Base-by-base conservation (phyloP, 2,329 filamentous ascomycete species). In the Anthostomella pinea region DNA sequence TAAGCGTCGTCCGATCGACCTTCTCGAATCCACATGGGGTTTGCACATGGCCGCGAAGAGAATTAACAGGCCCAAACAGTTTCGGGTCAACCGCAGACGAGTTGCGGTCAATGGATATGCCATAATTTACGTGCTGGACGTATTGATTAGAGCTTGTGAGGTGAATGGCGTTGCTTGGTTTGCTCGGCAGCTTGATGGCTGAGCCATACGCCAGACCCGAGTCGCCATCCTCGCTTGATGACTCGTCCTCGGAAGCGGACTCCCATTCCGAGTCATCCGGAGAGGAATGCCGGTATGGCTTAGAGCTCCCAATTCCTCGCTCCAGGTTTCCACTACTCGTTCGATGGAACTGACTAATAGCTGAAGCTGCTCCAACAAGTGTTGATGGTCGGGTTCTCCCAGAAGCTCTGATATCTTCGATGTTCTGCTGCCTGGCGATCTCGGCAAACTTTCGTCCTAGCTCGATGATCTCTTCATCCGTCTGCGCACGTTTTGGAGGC, bases 31-130 rank as follows among this genome's bases (percentile, higher is more conserved):
- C 76, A 45, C 73, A 78, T 7, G 77, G 76, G 14, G 65, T 71
- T 53, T 67, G 73, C 51, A 76, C 67, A 60, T 69, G 65, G 21
- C 72, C 79, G 42, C 67, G 72, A 19, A 81, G 67, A n/a, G 76
- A 81, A 55, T 81, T 83, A 35, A 72, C 62, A 10, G 75, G 78
- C 4, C 77, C 78, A 53, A 81, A 81, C 24, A 77, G 63, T 41
- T 66, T 62, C 9, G 77, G 79, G 45, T 80, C 77, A 30, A 80
- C 77, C 17, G 77, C 59, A 14, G 72, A 74, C 42, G 51, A 39
- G 51, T 55, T 59, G 52, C 56, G 46, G 54, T 55, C 56, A 50
- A 53, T 43, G 21, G 49, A 43, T 9, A 45, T 46, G 15, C 45
- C 37, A 25, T 42, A 25, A 6, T 27, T 26, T 10, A 56, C 47